Conservation (phyloP, 2,329 filamentous ascomycete genomes). For the Fonsecaea monophora region DNA sequence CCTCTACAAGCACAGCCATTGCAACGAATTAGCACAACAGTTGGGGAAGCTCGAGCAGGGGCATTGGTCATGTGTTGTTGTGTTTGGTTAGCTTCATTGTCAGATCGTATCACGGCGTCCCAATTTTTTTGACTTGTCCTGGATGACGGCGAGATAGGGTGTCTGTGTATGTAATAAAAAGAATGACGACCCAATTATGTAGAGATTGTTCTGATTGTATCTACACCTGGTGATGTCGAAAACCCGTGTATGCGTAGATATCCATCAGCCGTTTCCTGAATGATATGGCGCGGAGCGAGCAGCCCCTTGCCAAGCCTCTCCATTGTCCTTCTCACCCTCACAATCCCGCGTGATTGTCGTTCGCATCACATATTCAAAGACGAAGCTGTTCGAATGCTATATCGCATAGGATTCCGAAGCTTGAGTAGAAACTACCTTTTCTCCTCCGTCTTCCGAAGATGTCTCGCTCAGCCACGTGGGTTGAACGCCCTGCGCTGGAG, state of each 20-base stretch:
- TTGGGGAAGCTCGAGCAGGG: not conserved
- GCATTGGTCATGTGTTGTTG: constrained; percentile 6
- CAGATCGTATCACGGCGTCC: constrained; percentile 25
- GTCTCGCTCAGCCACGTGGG: not conserved
- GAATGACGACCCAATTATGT: constrained; percentile 13
- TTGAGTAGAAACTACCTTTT: not conserved
- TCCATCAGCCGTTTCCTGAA: too few relatives aligned
- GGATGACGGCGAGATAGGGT: constrained; percentile 22
- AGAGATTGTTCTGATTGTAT: constrained; percentile 9
- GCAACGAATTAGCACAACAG: not conserved
- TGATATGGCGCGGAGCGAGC: too few relatives aligned
- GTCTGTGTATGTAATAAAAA: constrained; percentile 36
- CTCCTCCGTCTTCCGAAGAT: not conserved
- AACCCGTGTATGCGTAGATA: not conserved
- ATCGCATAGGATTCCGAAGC: constrained; percentile 15
- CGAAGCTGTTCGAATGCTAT: constrained; percentile 28
- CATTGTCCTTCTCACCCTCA: not conserved
- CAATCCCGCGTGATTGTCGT: not conserved
- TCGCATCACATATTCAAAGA: not conserved
- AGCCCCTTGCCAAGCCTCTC: not conserved
- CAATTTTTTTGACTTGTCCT: constrained; percentile 24
- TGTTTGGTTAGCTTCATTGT: constrained; percentile 5
- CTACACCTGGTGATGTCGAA: not conserved
- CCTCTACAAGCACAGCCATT: not conserved
- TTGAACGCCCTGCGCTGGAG: not conserved